Percentiles rank a stretch among this genome's conserved stretches.
These are phyloP conservation scores for Mycena citricolor DNA, from an alignment of 1,284 basidiomycete genomes.

Conservation along the genomic window DNA sequence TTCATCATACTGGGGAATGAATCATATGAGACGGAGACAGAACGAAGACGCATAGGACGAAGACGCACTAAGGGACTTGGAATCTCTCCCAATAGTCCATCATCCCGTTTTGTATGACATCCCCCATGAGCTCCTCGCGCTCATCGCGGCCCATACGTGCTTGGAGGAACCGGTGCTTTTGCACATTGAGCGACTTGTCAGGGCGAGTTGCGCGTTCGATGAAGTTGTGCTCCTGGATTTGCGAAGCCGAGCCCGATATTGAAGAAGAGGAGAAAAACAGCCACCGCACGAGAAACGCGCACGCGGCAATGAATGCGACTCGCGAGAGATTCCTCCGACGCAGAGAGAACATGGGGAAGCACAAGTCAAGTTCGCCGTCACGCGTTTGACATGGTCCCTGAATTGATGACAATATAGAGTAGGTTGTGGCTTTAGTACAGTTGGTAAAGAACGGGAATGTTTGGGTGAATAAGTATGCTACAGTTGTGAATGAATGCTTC, in stretches of 20 bases:
- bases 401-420: no score
- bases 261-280: conserved; percentile 48
- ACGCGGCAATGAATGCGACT: conserved; percentile 33
- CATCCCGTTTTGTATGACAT: conserved; percentile 74
- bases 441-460: no score
- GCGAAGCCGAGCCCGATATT: conserved; percentile 34
- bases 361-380: no score
- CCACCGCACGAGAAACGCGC: conserved; percentile 38
- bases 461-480: no score
- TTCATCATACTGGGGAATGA: conserved; percentile 61
- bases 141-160: conserved; percentile 83
- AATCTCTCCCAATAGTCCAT: conserved; percentile 89
- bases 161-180: conserved; percentile 85
- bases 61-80: conserved; percentile 81
- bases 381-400: no score
- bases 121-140: conserved; percentile 74
- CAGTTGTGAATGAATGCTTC: no score
- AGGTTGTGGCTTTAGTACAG: no score
- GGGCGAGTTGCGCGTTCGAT: conserved; percentile 81
- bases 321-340: conserved; percentile 43
- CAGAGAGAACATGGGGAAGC: conserved; percentile 37
- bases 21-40: conserved; percentile 12
- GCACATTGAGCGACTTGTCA: conserved; percentile 85
- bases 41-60: conserved; percentile 1
- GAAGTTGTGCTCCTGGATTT: conserved; percentile 79